Conservation (phyloP, 768 basidiomycete species). For the Tylopilus felleus region DNA sequence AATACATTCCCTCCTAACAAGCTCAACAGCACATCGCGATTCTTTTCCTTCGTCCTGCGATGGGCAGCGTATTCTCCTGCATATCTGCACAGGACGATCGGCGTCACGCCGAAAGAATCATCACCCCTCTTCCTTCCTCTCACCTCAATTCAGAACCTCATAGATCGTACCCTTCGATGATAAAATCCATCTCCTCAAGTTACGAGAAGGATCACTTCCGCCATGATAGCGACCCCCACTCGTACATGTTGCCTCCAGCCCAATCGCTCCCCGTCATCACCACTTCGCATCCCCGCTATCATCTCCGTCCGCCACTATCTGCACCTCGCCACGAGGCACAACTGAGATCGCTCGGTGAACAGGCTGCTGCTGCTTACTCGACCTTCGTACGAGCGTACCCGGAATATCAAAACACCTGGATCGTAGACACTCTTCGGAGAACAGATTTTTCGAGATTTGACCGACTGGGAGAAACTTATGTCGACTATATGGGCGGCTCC, state of each 20-base stretch:
- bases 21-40: not conserved
- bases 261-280: not conserved
- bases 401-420: constrained; percentile 69
- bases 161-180: constrained; percentile 33
- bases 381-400: constrained; percentile 43
- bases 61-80: constrained; percentile 33
- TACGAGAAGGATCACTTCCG: constrained; percentile 28
- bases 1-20: not conserved
- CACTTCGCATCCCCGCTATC: not conserved
- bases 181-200: constrained; percentile 34
- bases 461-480: constrained; percentile 66
- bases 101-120: not conserved
- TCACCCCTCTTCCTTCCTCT: constrained; percentile 13
- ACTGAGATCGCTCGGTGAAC: constrained; percentile 27
- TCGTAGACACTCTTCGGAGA: constrained; percentile 61
- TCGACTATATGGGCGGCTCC: constrained; percentile 85
- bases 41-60: constrained; percentile 5
- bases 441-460: constrained; percentile 61
- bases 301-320: constrained; percentile 10
- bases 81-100: constrained; percentile 7
- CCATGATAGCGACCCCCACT: constrained; percentile 5
- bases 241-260: not conserved
- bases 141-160: constrained; percentile 39
- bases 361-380: constrained; percentile 43
- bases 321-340: constrained; percentile 28